Evolutionary conservation across 345 rosid genomes (phyloP).

Genomic region (Erucastrum elatum): DNA sequence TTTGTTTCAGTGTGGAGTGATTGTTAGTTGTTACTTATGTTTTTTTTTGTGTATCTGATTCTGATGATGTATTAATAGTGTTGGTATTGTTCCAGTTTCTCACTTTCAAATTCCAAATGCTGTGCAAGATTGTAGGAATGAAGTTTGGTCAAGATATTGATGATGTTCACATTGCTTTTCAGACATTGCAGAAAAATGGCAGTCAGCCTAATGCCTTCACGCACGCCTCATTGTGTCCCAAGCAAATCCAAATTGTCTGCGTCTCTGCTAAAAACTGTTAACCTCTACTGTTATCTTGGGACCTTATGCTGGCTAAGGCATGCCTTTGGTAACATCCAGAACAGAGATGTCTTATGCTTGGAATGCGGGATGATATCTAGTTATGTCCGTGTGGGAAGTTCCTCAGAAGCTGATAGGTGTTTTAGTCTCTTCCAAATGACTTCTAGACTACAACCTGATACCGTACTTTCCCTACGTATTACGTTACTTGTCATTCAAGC

Average conservation of each 20-base stretch:
- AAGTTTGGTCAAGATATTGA: constrained; percentile 16
- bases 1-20: constrained; percentile 20
- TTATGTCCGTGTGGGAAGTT: constrained; percentile 45
- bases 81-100: not conserved
- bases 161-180: constrained; percentile 41
- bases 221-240: constrained; percentile 44
- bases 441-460: constrained; percentile 59
- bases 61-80: not conserved
- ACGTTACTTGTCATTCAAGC: too few relatives aligned
- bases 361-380: constrained; percentile 56
- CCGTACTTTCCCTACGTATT: constrained; percentile 48
- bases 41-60: not conserved
- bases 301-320: constrained; percentile 32
- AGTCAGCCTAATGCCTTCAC: constrained; percentile 46
- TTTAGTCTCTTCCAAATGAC: constrained; percentile 44
- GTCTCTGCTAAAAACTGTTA: constrained; percentile 45
- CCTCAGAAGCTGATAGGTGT: constrained; percentile 44
- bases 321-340: constrained; percentile 41
- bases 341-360: constrained; percentile 50
- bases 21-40: not conserved
- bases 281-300: constrained; percentile 48
- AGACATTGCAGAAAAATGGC: constrained; percentile 41
- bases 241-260: constrained; percentile 32
- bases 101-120: constrained; percentile 11
- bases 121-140: constrained; percentile 21